Base-by-base conservation (phyloP, 2,329 filamentous ascomycete species). In the Ceratocystis cacaofunesta region DNA sequence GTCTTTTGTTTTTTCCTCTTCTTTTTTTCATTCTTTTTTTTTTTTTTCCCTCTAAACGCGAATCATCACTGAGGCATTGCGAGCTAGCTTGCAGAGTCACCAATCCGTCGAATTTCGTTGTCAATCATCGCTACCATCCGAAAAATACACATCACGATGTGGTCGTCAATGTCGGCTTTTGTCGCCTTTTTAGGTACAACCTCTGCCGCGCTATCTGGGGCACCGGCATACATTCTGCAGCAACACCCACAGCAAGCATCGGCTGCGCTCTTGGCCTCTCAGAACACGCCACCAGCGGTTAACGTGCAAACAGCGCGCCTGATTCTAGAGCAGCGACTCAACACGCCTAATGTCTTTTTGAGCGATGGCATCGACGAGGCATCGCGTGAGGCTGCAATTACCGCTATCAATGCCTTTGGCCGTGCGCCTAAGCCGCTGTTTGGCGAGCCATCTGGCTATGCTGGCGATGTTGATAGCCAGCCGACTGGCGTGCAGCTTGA, bases 281-380 rank as follows among this genome's bases (percentile, higher is more conserved):
- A 36, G 28, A 32, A 36, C 12, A 36, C 43, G 25, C 63, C 43
- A n/a, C 63, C 66, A 7, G 25, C 66, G 8, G 48, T 67, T 19
- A 58, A 50, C 48, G 66, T 50, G 19, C 66, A 57, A 36, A 65
- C 63, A n/a, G 63, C 66, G 36, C 66, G 63, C 22, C 58, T 67
- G 19, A 67, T 67, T 63, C 60, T 67, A 7, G 66, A 67, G 22
- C 66, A 67, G 61, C 63, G 66, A n/a, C 63, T 67, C 41, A 63
- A 67, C 60, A 67, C 66, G n/a, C 66, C 66, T 52, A 65, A 67
- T 52, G 63, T 67, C 58, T 67, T 57, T 32, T 63, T 67, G 2
- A 41, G 57, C 41, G 66, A 67, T 30, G 50, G 57, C 46, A 62
- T 67, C 66, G 58, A 65, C 50, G 43, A 46, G 30, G 58, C 66